These are phyloP conservation scores for Hirsutella thompsonii DNA, from an alignment of 2,329 filamentous ascomycete species.

Conservation along the genomic window DNA sequence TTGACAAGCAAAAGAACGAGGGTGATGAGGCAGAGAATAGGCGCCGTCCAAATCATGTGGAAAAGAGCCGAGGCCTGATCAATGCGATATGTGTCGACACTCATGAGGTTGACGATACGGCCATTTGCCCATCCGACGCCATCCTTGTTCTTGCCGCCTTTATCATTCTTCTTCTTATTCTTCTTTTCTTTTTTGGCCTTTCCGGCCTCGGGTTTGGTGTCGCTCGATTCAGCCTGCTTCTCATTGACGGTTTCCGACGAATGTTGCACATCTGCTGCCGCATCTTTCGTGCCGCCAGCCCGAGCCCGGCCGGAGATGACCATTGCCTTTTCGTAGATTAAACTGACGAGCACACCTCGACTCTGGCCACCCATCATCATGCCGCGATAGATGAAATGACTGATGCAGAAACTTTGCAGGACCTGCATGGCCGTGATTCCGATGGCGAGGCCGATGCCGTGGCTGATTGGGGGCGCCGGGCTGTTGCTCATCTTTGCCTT, in stretches of 20 bases:
- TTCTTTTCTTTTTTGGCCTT: slow-evolving; percentile 19
- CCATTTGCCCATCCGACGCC: slow-evolving; percentile 86
- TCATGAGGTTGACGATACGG: slow-evolving; percentile 86
- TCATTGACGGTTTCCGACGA: not conserved
- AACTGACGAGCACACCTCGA: slow-evolving; percentile 67
- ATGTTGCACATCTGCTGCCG: not conserved
- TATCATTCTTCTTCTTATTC: slow-evolving; percentile 21
- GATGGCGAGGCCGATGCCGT: slow-evolving; percentile 70
- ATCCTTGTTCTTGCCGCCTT: slow-evolving; percentile 24
- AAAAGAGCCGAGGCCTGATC: slow-evolving; percentile 82
- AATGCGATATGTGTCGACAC: slow-evolving; percentile 84
- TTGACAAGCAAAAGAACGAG: slow-evolving; percentile 75
- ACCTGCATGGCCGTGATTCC: slow-evolving; percentile 81
- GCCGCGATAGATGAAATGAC: slow-evolving; percentile 85
- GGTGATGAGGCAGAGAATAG: slow-evolving; percentile 65
- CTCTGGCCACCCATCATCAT: slow-evolving; percentile 84
- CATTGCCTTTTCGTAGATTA: slow-evolving; percentile 91
- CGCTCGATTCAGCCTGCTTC: not conserved
- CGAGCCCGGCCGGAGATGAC: slow-evolving; percentile 76
- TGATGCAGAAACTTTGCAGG: slow-evolving; percentile 65
- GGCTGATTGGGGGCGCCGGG: slow-evolving; percentile 54
- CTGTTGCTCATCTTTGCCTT: slow-evolving; percentile 36
- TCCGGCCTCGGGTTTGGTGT: slow-evolving; percentile 13
- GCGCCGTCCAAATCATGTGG: slow-evolving; percentile 83
- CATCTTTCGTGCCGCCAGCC: slow-evolving; percentile 49